These are phyloP conservation scores for Rachicladosporium sp. DNA, from an alignment of 2,329 filamentous ascomycete species.

Conservation along the genomic window DNA sequence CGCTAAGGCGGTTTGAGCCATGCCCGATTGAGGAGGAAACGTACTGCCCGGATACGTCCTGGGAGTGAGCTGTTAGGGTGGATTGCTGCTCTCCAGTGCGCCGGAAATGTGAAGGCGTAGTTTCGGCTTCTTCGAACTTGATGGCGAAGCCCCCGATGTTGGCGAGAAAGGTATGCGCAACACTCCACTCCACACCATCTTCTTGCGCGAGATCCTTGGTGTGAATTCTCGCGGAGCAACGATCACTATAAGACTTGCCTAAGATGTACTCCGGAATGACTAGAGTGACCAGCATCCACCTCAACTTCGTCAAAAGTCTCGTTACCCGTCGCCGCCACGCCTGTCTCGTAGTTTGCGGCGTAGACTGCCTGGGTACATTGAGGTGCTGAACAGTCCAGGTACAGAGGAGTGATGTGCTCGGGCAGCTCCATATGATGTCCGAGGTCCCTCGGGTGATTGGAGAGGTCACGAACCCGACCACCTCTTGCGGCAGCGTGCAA, in stretches of 20 bases:
- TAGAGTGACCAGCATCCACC: constrained; percentile 1
- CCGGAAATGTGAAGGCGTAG: no score
- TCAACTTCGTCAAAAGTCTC: background rate
- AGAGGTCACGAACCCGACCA: background rate
- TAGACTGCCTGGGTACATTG: background rate
- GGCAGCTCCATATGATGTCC: background rate
- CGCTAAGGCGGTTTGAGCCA: no score
- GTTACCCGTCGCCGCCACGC: background rate
- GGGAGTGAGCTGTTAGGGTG: no score
- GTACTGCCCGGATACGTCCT: no score
- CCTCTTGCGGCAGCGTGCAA: no score
- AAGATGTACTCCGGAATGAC: background rate
- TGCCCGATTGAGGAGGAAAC: no score
- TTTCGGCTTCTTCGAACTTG: background rate
- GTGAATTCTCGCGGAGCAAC: background rate
- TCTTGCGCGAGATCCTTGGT: background rate
- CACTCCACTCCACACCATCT: background rate
- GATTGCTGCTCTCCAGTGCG: no score
- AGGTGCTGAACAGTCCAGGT: background rate
- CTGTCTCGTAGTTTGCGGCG: background rate
- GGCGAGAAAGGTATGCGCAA: background rate
- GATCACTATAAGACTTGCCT: background rate
- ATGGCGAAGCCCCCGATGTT: constrained; percentile 1
- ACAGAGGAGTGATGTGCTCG: background rate
- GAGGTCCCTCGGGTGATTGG: background rate